Base-by-base conservation (phyloP, 1,284 basidiomycete species). In the Coniferiporia sulphurascens region DNA sequence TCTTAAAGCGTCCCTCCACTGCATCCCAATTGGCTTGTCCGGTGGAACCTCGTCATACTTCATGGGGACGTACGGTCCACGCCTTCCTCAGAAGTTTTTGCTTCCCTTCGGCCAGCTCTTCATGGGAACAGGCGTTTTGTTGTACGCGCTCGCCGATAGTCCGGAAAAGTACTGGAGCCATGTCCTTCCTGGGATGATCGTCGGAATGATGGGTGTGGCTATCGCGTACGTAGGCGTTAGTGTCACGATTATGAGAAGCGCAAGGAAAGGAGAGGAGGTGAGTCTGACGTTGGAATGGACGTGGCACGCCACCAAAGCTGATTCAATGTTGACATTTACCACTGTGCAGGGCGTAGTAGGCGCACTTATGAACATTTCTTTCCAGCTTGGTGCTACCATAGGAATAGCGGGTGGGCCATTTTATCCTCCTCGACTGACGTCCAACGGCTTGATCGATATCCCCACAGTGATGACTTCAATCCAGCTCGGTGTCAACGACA, bases 341-440 rank as follows among this genome's bases (percentile, higher is more conserved):
- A 5, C 2, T 27, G 27, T 43, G 3, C 41, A 63, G 56, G 62
- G 60, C 9, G 60, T 63, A 9, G 52, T 63, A 13, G 62, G 62
- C 35, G 62, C 60, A 6, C 45, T 63, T 45, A 54, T 63, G 48
- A 61, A 61, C 44, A 63, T 60, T n/a, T 56, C 62, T 35, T 61
- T 61, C 46, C 62, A 63, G 48, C 56, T 63, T 6, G 56, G 62
- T 22, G 62, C 62, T 13, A 63, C 62, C 15, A 48, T 63, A n/a
- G 62, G 62, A 5, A 44, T 63, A 10, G 62, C 60, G 19, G 50
- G 62, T 63, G 22, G 45, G 60, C 59, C 48, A 27, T 41, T 34
- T 27, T 21, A 34, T 41, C 32, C 36, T 13, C 5, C 15, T 36
- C 41, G 7, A 10, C 13, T 7, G 19, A 45, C 53, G 48, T 22